A percentile compares a stretch with the other conserved stretches of the same genome.
These are phyloP conservation scores for Rhododendron henanense DNA, from an alignment of 148 eudicot genomes.

Conservation along the genomic window DNA sequence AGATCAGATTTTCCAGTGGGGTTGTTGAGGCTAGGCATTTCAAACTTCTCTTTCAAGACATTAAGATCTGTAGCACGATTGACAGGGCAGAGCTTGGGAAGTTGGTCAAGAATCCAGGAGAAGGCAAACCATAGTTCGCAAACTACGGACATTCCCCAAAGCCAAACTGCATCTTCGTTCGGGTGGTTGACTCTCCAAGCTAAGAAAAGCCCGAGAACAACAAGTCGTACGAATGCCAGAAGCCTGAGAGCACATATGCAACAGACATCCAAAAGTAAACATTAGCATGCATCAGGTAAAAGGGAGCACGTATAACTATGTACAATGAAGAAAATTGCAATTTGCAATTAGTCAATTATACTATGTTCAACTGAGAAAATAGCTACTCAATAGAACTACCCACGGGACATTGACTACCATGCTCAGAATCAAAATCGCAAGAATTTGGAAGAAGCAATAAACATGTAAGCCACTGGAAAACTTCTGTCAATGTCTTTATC, in stretches of 20 bases:
- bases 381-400: not conserved
- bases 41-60: slow-evolving; percentile 84
- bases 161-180: slow-evolving; percentile 86
- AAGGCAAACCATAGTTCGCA: slow-evolving; percentile 96
- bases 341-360: not conserved
- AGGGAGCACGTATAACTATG: not conserved
- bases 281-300: not conserved
- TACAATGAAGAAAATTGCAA: not conserved
- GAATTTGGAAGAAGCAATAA: not conserved
- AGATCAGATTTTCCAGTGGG: slow-evolving; percentile 93
- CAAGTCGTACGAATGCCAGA: slow-evolving; percentile 57
- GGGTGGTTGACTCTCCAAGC: slow-evolving; percentile 71
- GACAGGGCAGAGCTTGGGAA: slow-evolving; percentile 85
- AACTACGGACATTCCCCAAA: slow-evolving; percentile 94
- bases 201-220: slow-evolving; percentile 70
- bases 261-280: slow-evolving; percentile 5
- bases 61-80: slow-evolving; percentile 90
- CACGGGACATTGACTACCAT: not conserved
- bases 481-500: not conserved
- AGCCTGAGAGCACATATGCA: slow-evolving; percentile 44
- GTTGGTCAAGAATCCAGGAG: slow-evolving; percentile 91
- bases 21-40: slow-evolving; percentile 57
- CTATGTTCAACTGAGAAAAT: not conserved
- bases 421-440: not conserved
- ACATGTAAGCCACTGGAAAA: not conserved